Conservation (phyloP, 177 flowering plant species). For the Vitis hybrid region DNA sequence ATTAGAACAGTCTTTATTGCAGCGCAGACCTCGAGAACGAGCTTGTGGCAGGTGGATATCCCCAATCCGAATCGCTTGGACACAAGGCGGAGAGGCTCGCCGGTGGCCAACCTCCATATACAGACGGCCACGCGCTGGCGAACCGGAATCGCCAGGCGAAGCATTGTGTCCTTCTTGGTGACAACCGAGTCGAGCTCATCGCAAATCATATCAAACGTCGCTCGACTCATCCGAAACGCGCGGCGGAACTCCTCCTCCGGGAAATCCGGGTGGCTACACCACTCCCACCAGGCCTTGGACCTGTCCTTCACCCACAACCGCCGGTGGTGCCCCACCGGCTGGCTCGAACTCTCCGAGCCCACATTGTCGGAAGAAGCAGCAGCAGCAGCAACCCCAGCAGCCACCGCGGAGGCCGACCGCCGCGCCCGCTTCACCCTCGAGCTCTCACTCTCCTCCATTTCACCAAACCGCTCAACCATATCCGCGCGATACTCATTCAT, state of each 20-base stretch:
- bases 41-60: conserved; percentile 87
- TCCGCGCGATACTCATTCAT: conserved; percentile 35
- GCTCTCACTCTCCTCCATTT: conserved; percentile 27
- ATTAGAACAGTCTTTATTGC: conserved; percentile 60
- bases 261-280: conserved; percentile 53
- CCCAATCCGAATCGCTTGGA: conserved; percentile 89
- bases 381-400: conserved; percentile 6
- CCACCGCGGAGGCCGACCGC: conserved; percentile 8
- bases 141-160: conserved; percentile 82
- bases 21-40: conserved; percentile 78
- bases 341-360: conserved; percentile 9
- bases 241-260: conserved; percentile 64
- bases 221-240: conserved; percentile 68
- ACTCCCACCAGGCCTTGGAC: conserved; percentile 84
- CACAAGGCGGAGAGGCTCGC: conserved; percentile 80
- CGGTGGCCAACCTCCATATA: conserved; percentile 85
- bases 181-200: conserved; percentile 62
- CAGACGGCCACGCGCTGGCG: conserved; percentile 86
- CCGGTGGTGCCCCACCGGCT: conserved; percentile 35
- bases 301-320: conserved; percentile 86
- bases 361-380: conserved; percentile 8
- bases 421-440: conserved; percentile 27
- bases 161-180: conserved; percentile 77
- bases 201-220: conserved; percentile 79
- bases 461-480: conserved; percentile 21